Percentiles rank a stretch among this genome's conserved stretches.
These are phyloP conservation scores for Phytophthora aleatoria DNA, from an alignment of 352 stramenopile species.

Conservation along the genomic window DNA sequence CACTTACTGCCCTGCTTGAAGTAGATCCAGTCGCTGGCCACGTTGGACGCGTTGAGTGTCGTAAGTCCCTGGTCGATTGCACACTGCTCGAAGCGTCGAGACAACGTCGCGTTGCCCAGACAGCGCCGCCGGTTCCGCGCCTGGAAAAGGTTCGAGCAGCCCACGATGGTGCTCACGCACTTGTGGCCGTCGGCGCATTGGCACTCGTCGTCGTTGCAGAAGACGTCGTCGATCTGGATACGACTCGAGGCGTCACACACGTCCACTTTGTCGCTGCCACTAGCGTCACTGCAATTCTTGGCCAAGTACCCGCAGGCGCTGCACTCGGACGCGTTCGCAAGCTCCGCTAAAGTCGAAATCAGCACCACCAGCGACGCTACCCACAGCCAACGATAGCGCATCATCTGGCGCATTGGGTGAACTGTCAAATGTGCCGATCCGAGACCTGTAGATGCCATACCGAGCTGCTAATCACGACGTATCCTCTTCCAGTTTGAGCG, in stretches of 20 bases:
- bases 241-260: conserved; percentile 62
- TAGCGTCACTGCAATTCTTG: conserved; percentile 60
- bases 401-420: conserved; percentile 18
- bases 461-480: conserved; percentile 26
- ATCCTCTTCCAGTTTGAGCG: conserved; percentile 16
- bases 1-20: conserved; percentile 66
- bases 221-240: conserved; percentile 85
- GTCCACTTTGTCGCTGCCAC: conserved; percentile 12
- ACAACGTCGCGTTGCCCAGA: conserved; percentile 51
- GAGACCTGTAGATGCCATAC: conserved; percentile 22
- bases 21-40: conserved; percentile 69
- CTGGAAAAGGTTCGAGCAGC: conserved; percentile 75
- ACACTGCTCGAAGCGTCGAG: conserved; percentile 58
- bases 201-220: conserved; percentile 71
- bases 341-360: conserved; percentile 15
- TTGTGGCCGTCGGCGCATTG: conserved; percentile 49
- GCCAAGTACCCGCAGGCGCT: conserved; percentile 64
- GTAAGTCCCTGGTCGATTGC: conserved; percentile 54
- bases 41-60: conserved; percentile 49
- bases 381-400: conserved; percentile 17
- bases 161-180: conserved; percentile 71
- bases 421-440: neutral
- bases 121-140: conserved; percentile 72
- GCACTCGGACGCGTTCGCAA: conserved; percentile 44
- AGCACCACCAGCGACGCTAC: conserved; percentile 25